These are phyloP conservation scores for Pleurotus tuoliensis DNA, from an alignment of 768 basidiomycete species.

Conservation along the genomic window DNA sequence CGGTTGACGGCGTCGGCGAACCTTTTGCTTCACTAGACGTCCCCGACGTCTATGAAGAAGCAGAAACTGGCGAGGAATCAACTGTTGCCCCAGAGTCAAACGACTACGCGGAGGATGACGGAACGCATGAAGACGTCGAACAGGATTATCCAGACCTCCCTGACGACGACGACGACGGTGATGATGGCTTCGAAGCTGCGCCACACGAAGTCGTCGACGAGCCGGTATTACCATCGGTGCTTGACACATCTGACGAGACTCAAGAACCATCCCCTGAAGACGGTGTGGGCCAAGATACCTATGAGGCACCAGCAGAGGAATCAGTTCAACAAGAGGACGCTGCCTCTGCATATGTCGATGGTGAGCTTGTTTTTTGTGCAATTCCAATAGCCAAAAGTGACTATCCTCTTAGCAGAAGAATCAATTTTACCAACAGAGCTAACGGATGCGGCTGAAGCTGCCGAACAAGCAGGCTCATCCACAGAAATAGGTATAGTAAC, in stretches of 20 bases:
- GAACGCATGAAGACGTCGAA: neutral
- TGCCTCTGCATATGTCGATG: neutral
- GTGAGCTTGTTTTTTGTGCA: neutral
- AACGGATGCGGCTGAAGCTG: neutral
- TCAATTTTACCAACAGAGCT: neutral
- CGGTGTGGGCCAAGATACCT: neutral
- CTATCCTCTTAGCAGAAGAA: neutral
- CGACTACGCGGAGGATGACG: neutral
- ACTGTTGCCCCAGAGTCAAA: neutral
- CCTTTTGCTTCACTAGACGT: conserved; percentile 8
- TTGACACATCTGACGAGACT: neutral
- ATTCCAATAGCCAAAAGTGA: neutral
- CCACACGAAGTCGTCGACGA: neutral
- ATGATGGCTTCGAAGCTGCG: conserved; percentile 2
- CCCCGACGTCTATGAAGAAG: conserved; percentile 6
- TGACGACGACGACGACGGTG: conserved; percentile 12
- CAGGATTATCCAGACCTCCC: conserved; percentile 7
- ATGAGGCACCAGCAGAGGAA: neutral
- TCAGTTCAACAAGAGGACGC: neutral
- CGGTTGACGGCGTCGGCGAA: conserved; percentile 10
- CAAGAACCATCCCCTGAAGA: neutral
- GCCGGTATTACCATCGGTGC: neutral
- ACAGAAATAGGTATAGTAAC: neutral
- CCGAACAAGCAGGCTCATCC: neutral
- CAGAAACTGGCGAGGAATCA: conserved; percentile 6